A percentile compares a stretch with the other conserved stretches of the same genome.
These are phyloP conservation scores for Durotheca rogersii DNA, from an alignment of 495 filamentous ascomycete species.

Conservation along the genomic window DNA sequence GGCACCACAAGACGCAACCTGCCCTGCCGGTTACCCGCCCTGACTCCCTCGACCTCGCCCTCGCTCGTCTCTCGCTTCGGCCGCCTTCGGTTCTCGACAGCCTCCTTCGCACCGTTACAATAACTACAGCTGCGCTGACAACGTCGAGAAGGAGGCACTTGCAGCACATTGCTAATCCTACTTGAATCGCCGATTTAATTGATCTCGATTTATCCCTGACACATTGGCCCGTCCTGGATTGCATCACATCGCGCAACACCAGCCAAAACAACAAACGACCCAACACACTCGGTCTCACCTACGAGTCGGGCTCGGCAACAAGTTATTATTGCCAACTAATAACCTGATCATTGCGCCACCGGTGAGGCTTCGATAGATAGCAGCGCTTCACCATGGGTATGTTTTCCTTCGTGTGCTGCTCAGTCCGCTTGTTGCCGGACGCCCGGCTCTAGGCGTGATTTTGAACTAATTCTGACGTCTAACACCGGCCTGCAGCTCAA, in stretches of 20 bases:
- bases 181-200: constrained; percentile 8
- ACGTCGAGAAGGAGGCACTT: no score
- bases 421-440: not conserved
- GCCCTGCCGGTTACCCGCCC: constrained; percentile 12
- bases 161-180: no score
- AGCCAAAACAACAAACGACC: no score
- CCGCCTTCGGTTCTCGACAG: constrained; percentile 10
- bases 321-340: not conserved
- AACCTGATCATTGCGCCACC: constrained; percentile 2
- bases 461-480: constrained; percentile 4
- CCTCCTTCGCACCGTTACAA: not conserved
- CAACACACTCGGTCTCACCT: no score
- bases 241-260: constrained; percentile 4
- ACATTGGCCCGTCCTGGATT: constrained; percentile 3
- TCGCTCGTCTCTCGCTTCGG: not conserved
- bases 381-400: constrained; percentile 17
- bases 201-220: not conserved
- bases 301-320: constrained; percentile 6
- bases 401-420: not conserved
- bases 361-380: not conserved
- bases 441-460: not conserved
- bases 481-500: constrained; percentile 18
- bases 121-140: no score
- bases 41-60: not conserved
- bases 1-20: constrained; percentile 15